Percentiles rank a stretch among this genome's conserved stretches.
Conservation (phyloP, 2,329 filamentous ascomycete species). For the Aspergillus sp. region DNA sequence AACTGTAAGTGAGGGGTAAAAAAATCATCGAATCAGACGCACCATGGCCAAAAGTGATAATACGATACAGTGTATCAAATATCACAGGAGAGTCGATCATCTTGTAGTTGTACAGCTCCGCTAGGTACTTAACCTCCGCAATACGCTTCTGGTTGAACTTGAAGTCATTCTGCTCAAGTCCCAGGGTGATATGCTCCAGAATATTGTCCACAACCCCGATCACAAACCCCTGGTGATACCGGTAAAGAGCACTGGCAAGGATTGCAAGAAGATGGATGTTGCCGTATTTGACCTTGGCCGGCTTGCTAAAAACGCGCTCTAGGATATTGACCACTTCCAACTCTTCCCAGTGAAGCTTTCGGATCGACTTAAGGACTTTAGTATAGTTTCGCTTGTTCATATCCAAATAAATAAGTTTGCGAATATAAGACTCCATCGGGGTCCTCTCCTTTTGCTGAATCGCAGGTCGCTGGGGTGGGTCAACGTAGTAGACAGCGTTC, state of each 20-base stretch:
- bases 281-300: constrained; percentile 95
- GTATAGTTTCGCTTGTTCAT: constrained; percentile 93
- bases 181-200: constrained; percentile 81
- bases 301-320: constrained; percentile 92
- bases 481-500: constrained; percentile 97
- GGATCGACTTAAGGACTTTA: constrained; percentile 89
- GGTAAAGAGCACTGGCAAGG: constrained; percentile 80
- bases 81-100: constrained; percentile 94
- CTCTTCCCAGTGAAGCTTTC: constrained; percentile 97
- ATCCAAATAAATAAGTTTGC: constrained; percentile 89
- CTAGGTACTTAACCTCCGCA: constrained; percentile 93
- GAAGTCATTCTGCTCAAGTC: constrained; percentile 94
- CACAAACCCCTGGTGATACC: constrained; percentile 89
- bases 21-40: constrained; percentile 26
- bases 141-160: constrained; percentile 94
- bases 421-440: constrained; percentile 87
- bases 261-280: constrained; percentile 94
- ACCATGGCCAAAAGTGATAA: constrained; percentile 88
- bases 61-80: constrained; percentile 92
- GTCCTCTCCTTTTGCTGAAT: constrained; percentile 97
- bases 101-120: constrained; percentile 95
- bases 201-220: constrained; percentile 90
- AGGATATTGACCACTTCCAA: constrained; percentile 76
- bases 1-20: neutral
- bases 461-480: constrained; percentile 87